A percentile compares a stretch with the other conserved stretches of the same genome.
These are phyloP conservation scores for Neurospora sp. DNA, from an alignment of 495 filamentous ascomycete species.

Conservation along the genomic window DNA sequence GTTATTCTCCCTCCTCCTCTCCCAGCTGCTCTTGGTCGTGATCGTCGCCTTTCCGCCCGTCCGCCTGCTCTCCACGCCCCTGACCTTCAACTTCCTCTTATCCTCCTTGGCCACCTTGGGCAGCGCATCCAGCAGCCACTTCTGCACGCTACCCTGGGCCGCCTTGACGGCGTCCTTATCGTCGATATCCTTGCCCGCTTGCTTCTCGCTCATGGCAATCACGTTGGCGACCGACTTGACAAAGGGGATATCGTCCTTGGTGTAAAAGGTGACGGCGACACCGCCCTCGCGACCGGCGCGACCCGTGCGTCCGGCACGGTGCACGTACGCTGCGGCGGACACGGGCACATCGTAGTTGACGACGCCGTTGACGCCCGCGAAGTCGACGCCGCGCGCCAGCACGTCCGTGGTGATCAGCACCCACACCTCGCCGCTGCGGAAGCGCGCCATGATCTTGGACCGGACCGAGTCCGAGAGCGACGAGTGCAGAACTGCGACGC, in stretches of 20 bases:
- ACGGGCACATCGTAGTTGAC: too few species aligned
- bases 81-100: conserved; percentile 69
- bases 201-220: conserved; percentile 72
- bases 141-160: conserved; percentile 40
- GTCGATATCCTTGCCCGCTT: conserved; percentile 39
- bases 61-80: conserved; percentile 71
- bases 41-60: conserved; percentile 47
- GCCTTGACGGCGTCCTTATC: conserved; percentile 8
- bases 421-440: conserved; percentile 91
- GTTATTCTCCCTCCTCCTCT: conserved; percentile 67
- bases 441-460: conserved; percentile 72
- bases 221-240: conserved; percentile 90
- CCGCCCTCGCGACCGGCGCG: conserved; percentile 81
- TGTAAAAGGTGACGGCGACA: conserved; percentile 89
- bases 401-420: conserved; percentile 92
- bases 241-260: conserved; percentile 84
- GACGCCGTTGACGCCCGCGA: conserved; percentile 67
- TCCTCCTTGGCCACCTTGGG: conserved; percentile 74
- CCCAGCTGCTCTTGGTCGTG: conserved; percentile 86
- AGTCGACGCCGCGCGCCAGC: conserved; percentile 83
- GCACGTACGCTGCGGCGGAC: too few species aligned
- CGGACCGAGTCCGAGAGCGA: conserved; percentile 69
- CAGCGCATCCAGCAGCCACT: conserved; percentile 83
- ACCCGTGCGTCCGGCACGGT: conserved; percentile 86
- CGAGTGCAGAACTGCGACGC: conserved; percentile 85